Conservation (phyloP, 345 rosid genomes). For the Eutrema heterophyllum region DNA sequence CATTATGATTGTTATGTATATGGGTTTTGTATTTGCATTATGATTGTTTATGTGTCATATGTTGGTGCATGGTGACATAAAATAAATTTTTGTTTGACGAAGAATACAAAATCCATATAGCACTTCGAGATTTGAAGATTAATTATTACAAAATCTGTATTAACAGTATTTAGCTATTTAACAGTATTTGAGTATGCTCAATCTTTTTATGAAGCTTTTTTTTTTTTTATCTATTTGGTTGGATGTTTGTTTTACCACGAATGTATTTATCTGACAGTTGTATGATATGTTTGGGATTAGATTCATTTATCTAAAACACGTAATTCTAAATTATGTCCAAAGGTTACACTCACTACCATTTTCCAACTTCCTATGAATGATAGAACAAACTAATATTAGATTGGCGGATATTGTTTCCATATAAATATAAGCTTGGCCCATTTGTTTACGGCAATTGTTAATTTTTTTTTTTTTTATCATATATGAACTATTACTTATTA, state of each 20-base stretch:
- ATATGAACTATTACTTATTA: no score
- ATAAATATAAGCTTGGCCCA: not conserved
- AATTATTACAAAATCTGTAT: not conserved
- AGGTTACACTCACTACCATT: not conserved
- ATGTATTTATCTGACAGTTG: not conserved
- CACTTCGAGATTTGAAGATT: not conserved
- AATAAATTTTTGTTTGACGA: not conserved
- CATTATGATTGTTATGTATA: not conserved
- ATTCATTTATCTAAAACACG: not conserved
- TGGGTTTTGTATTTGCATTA: not conserved
- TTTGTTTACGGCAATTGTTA: not conserved
- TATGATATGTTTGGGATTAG: not conserved
- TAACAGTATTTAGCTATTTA: not conserved
- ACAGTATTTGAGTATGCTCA: not conserved
- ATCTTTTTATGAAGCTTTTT: not conserved
- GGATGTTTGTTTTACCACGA: not conserved
- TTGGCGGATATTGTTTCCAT: slow-evolving; percentile 2
- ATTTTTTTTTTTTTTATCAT: not conserved
- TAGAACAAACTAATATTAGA: not conserved
- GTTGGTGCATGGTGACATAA: not conserved
- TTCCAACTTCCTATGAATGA: not conserved
- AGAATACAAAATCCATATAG: not conserved
- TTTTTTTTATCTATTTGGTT: not conserved
- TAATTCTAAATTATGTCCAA: not conserved
- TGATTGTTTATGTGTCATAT: not conserved